Evolutionary conservation across 2,329 filamentous ascomycete species (phyloP).

Genomic region (Aspergillus brasiliensis): DNA sequence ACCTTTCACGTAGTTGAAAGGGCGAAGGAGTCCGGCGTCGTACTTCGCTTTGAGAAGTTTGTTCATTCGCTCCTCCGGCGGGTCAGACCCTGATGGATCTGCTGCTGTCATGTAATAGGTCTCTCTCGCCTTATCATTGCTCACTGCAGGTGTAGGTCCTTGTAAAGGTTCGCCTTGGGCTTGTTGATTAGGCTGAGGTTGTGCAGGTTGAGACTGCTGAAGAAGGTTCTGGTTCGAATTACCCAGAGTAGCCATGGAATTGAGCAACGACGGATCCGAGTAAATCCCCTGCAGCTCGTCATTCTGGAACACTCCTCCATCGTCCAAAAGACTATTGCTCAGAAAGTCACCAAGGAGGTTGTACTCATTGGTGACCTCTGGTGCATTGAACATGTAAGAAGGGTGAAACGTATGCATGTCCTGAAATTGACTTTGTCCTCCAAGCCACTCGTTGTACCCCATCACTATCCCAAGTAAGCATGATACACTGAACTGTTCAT

Average conservation of each 20-base stretch:
- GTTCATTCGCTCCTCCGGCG: conserved; percentile 92
- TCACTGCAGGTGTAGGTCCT: conserved; percentile 62
- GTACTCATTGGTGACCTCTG: conserved; percentile 94
- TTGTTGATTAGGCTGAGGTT: conserved; percentile 33
- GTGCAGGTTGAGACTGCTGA: conserved; percentile 39
- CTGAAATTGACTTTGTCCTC: conserved; percentile 79
- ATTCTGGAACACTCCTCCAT: conserved; percentile 67
- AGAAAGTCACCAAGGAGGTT: conserved; percentile 96
- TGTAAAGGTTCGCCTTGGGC: conserved; percentile 58
- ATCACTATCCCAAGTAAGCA: conserved; percentile 29
- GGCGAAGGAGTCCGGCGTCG: conserved; percentile 89
- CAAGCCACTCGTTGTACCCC: conserved; percentile 82
- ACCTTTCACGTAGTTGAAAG: conserved; percentile 98
- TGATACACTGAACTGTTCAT: conserved; percentile 53
- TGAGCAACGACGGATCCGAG: conserved; percentile 58
- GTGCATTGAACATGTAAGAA: conserved; percentile 92
- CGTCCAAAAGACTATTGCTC: conserved; percentile 86
- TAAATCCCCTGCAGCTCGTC: conserved; percentile 67
- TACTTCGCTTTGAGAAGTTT: conserved; percentile 93
- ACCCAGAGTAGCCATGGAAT: conserved; percentile 43
- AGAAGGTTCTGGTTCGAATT: conserved; percentile 34
- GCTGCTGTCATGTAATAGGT: conserved; percentile 94
- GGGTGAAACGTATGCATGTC: conserved; percentile 94
- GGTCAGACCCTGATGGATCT: conserved; percentile 83
- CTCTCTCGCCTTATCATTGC: conserved; percentile 71